A percentile compares a stretch with the other conserved stretches of the same genome.
Conservation (phyloP, 306 rosid genomes). For the Medicago ruthenica region DNA sequence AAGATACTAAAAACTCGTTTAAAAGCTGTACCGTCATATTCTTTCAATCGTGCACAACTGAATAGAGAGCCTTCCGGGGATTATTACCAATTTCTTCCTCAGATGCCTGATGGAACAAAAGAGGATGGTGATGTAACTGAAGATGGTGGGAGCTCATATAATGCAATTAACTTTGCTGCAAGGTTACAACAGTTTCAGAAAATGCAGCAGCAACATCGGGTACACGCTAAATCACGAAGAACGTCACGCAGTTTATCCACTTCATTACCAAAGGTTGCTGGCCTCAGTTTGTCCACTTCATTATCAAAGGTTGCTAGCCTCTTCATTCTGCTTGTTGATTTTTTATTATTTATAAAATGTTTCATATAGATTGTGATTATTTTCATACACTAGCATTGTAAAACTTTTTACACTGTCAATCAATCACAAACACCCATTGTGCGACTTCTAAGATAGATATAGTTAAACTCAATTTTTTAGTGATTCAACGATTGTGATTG, state of each 20-base stretch:
- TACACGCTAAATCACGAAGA: conserved; percentile 53
- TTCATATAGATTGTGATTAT: not conserved
- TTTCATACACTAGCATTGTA: too few relatives aligned
- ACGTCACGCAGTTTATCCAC: conserved; percentile 46
- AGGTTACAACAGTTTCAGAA: conserved; percentile 82
- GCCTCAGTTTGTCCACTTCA: conserved; percentile 42
- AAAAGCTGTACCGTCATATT: conserved; percentile 73
- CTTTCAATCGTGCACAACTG: conserved; percentile 65
- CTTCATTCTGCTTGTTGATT: conserved; percentile 33
- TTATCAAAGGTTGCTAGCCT: conserved; percentile 53
- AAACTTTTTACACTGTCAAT: too few relatives aligned
- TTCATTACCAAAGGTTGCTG: conserved; percentile 58
- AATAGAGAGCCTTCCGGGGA: conserved; percentile 61
- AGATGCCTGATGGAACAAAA: conserved; percentile 49
- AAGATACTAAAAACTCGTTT: conserved; percentile 83
- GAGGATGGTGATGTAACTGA: conserved; percentile 71
- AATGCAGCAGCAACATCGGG: conserved; percentile 75
- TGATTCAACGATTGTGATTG: too few relatives aligned
- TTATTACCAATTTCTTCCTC: conserved; percentile 54
- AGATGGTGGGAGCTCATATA: conserved; percentile 54
- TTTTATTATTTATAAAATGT: not conserved
- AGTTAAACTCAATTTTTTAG: too few relatives aligned
- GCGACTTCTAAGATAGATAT: too few relatives aligned
- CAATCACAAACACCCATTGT: too few relatives aligned
- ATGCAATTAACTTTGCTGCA: conserved; percentile 69